These are phyloP conservation scores for Pseudonitzschia multistriata DNA, from an alignment of 108 stramenopile genomes.

Conservation along the genomic window DNA sequence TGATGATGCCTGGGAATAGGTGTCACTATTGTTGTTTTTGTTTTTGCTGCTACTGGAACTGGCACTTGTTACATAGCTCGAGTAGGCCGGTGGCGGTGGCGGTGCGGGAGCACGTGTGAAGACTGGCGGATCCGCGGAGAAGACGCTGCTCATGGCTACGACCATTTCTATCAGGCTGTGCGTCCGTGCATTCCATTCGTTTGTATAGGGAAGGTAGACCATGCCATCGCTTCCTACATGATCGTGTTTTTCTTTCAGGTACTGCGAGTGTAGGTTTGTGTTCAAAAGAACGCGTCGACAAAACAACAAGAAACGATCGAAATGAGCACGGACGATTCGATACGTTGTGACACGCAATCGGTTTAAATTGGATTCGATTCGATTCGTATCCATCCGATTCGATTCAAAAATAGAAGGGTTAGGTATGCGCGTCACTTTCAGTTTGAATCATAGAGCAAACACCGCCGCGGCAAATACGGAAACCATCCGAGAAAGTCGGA, in stretches of 20 bases:
- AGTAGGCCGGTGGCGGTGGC: conserved; percentile 31
- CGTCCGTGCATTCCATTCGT: conserved; percentile 77
- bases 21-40: background rate
- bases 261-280: conserved; percentile 11
- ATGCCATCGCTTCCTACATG: conserved; percentile 85
- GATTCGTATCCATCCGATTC: too few species aligned
- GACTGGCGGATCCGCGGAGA: conserved; percentile 93
- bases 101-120: conserved; percentile 59
- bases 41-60: background rate
- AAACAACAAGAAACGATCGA: background rate
- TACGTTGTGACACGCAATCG: too few species aligned
- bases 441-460: too few species aligned
- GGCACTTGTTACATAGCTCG: conserved; percentile 9
- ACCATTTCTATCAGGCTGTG: conserved; percentile 80
- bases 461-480: background rate
- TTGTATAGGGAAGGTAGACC: conserved; percentile 93
- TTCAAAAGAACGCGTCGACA: background rate
- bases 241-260: conserved; percentile 83
- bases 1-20: too few species aligned
- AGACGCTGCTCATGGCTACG: conserved; percentile 81
- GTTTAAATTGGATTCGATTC: too few species aligned
- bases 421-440: too few species aligned
- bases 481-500: background rate
- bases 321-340: too few species aligned
- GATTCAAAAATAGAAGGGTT: too few species aligned